A percentile compares a stretch with the other conserved stretches of the same genome.
Evolutionary conservation across 257 asterid genomes (phyloP).

Genomic region (Fraxinus anomala): DNA sequence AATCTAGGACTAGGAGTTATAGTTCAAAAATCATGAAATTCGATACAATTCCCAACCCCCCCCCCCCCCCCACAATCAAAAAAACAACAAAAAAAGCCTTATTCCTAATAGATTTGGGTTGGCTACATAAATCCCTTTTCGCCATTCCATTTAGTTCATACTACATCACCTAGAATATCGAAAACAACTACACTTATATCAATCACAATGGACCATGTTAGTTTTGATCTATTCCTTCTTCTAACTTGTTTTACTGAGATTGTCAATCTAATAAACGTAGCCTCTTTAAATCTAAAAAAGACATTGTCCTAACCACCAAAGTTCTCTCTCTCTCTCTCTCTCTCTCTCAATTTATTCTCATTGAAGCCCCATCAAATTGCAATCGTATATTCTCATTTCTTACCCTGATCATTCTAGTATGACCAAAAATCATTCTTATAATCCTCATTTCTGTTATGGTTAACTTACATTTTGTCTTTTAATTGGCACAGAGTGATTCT

Average conservation of each 20-base stretch:
- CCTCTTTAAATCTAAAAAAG: not conserved
- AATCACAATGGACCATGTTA: not conserved
- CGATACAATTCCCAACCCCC: not conserved
- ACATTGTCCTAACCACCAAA: not conserved
- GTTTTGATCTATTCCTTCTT: not conserved
- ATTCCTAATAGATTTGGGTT: not conserved
- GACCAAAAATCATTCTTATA: not conserved
- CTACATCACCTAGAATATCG: not conserved
- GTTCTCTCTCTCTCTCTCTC: not conserved
- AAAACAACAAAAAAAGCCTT: not conserved
- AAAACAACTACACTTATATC: too few species aligned
- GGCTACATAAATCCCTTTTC: not conserved
- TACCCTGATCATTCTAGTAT: not conserved
- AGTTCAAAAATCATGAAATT: not conserved
- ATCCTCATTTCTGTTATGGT: not conserved
- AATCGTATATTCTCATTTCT: not conserved
- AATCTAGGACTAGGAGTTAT: not conserved
- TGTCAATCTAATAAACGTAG: not conserved
- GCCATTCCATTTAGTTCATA: not conserved
- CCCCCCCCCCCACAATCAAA: too few species aligned
- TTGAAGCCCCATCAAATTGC: not conserved
- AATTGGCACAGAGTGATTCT: not conserved
- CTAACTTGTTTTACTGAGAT: not conserved
- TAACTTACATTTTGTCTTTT: not conserved
- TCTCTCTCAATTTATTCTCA: too few species aligned